Evolutionary conservation across 495 filamentous ascomycete genomes (phyloP).

Genomic region (Aspergillus olivimuriae): DNA sequence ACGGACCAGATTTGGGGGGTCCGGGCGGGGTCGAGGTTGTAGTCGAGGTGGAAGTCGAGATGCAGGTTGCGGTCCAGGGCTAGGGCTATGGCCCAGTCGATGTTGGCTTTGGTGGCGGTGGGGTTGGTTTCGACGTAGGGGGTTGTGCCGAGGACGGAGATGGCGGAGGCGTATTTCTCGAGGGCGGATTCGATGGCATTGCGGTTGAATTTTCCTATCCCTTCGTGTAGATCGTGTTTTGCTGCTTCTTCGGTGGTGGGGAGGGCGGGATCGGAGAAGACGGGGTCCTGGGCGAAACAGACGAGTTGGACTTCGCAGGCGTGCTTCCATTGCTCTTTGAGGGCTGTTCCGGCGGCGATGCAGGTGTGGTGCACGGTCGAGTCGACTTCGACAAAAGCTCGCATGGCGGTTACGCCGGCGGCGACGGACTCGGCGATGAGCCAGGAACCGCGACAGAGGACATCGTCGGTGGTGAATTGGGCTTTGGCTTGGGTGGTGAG

Average conservation of each 20-base stretch:
- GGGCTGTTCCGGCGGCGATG: conserved; percentile 48
- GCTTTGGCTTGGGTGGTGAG: conserved; percentile 57
- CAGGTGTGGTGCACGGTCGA: conserved; percentile 51
- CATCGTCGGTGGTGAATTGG: conserved; percentile 52
- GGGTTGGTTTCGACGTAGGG: conserved; percentile 61
- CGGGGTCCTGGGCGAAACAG: conserved; percentile 65
- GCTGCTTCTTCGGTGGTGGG: too few relatives aligned
- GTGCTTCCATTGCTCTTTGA: conserved; percentile 51
- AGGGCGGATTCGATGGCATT: conserved; percentile 44
- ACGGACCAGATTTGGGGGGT: conserved; percentile 49
- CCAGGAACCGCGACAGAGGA: conserved; percentile 56
- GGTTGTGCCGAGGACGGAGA: conserved; percentile 61
- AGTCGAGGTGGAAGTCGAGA: conserved; percentile 71
- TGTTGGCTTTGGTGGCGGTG: conserved; percentile 47
- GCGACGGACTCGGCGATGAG: conserved; percentile 61
- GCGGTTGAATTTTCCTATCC: too few relatives aligned
- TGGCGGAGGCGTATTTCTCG: conserved; percentile 15
- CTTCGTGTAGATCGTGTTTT: too few relatives aligned
- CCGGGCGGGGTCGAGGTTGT: conserved; percentile 48
- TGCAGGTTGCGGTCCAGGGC: conserved; percentile 46
- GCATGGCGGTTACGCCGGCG: conserved; percentile 63
- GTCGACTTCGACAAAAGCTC: conserved; percentile 72
- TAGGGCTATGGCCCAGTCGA: conserved; percentile 53
- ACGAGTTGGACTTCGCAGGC: conserved; percentile 62
- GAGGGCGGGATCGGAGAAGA: too few relatives aligned